Conservation (phyloP, 73 alveolate genomes). For the Paramecium sexaurelia region DNA sequence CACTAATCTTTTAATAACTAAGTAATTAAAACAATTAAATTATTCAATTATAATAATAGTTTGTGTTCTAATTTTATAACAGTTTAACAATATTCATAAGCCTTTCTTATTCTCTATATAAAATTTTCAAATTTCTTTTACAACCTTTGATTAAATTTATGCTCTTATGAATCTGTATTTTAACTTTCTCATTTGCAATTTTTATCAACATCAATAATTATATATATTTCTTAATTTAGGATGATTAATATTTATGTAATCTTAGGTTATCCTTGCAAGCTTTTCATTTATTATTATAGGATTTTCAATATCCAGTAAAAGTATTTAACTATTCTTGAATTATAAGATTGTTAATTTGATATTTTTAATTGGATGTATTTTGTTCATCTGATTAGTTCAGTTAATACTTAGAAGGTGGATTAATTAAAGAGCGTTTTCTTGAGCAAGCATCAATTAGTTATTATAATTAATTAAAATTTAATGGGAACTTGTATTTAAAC, state of each 20-base stretch:
- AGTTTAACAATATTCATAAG: constrained; percentile 30
- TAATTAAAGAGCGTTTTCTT: background rate
- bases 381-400: background rate
- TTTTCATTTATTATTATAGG: background rate
- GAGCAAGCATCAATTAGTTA: background rate
- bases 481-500: background rate
- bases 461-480: background rate
- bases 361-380: background rate
- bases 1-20: no score
- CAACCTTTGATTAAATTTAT: no score
- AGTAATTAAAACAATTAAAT: no score
- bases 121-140: no score
- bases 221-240: constrained; percentile 42
- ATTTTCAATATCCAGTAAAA: background rate
- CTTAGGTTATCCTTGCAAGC: constrained; percentile 8
- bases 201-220: background rate
- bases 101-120: constrained; percentile 43
- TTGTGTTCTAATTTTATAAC: no score
- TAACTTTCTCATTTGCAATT: constrained; percentile 66
- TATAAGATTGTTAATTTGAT: background rate
- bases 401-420: background rate
- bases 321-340: background rate
- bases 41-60: no score
- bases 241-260: constrained; percentile 39
- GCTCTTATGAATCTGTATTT: constrained; percentile 1